phyloP scores from a whole-genome alignment of 2,329 filamentous ascomycete species.

The Colletotrichum incanum region DNA sequence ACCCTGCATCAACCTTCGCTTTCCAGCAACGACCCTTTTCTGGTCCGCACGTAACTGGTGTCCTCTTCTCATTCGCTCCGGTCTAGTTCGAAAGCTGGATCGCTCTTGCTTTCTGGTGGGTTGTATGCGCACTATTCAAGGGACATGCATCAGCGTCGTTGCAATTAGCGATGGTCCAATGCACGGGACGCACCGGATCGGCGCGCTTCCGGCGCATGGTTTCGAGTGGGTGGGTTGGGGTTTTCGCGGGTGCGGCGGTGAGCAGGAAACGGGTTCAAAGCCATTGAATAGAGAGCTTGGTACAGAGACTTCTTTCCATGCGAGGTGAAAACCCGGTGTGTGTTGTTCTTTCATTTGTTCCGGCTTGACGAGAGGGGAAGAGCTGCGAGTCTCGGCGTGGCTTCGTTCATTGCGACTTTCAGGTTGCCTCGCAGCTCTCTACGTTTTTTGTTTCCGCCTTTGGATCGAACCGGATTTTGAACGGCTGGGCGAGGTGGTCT shows the following conservation, averaged over 20 bases:
- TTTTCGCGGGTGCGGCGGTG: conserved; percentile 11
- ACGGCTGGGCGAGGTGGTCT: not conserved
- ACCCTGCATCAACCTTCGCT: not conserved
- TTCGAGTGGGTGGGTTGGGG: conserved; percentile 32
- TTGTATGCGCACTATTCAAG: conserved; percentile 24
- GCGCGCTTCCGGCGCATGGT: conserved; percentile 33
- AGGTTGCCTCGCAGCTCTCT: not conserved
- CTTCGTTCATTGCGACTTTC: not conserved
- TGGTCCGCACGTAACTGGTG: not conserved
- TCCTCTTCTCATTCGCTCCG: not conserved
- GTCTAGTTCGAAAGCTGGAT: not conserved
- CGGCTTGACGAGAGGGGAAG: not conserved
- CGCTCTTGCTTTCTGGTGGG: not conserved
- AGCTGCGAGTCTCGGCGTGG: not conserved
- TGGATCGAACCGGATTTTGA: too few species aligned
- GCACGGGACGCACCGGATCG: conserved; percentile 31
- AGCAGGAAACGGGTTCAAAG: not conserved
- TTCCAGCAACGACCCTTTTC: not conserved
- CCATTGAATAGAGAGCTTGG: not conserved
- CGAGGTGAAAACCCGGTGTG: not conserved
- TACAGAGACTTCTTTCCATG: too few species aligned
- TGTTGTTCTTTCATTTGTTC: not conserved
- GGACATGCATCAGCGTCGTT: conserved; percentile 31
- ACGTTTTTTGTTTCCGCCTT: not conserved
- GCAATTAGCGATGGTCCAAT: conserved; percentile 26